These are phyloP conservation scores for Ramaria sp. DNA, from an alignment of 768 basidiomycete species.

Conservation along the genomic window DNA sequence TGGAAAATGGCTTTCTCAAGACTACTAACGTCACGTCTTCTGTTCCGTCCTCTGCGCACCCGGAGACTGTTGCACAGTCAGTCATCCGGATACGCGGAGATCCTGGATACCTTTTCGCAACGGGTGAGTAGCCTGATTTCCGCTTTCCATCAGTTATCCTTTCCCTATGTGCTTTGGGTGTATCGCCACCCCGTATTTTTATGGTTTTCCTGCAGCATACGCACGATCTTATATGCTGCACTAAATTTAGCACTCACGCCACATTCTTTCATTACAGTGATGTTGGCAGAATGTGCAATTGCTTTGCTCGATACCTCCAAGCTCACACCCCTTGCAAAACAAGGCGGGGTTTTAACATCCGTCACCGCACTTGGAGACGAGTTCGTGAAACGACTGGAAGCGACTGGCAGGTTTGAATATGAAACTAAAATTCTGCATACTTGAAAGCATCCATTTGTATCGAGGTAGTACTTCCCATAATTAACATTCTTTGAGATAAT, in stretches of 20 bases:
- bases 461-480: background rate
- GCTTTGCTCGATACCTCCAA: constrained; percentile 40
- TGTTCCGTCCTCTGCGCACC: constrained; percentile 26
- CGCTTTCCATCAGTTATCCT: background rate
- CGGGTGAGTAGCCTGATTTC: constrained; percentile 24
- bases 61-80: constrained; percentile 42
- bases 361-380: constrained; percentile 73
- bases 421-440: constrained; percentile 30
- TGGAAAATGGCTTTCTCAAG: constrained; percentile 49
- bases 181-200: background rate
- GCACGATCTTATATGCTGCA: background rate
- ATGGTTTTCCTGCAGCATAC: background rate
- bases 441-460: background rate
- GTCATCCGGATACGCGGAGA: constrained; percentile 60
- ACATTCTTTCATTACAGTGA: constrained; percentile 29
- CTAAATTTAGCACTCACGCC: background rate
- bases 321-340: constrained; percentile 44
- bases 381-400: constrained; percentile 54
- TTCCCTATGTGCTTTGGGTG: background rate
- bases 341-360: constrained; percentile 78
- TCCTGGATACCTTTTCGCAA: constrained; percentile 57
- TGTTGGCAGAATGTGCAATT: constrained; percentile 75
- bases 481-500: background rate
- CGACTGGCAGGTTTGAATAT: constrained; percentile 45
- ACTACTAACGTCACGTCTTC: constrained; percentile 64